Percentiles rank a stretch among this genome's conserved stretches.
Evolutionary conservation across 495 filamentous ascomycete genomes (phyloP).

Genomic region (Penicillium parvum): DNA sequence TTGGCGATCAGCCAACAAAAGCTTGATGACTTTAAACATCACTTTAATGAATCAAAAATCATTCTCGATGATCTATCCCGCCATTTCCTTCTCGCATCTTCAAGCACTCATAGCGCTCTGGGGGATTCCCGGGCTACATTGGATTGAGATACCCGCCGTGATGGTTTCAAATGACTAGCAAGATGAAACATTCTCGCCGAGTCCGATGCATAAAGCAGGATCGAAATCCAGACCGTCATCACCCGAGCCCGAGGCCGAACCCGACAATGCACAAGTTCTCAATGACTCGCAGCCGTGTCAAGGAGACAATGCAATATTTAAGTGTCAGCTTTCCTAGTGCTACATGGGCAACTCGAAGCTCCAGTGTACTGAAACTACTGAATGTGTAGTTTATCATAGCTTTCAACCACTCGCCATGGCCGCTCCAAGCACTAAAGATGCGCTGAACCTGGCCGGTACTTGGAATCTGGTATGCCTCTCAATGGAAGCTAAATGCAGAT

Average conservation of each 20-base stretch:
- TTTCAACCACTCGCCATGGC: too few relatives aligned
- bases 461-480: slow-evolving; percentile 16
- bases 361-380: not conserved
- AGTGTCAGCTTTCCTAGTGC: not conserved
- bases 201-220: not conserved
- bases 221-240: not conserved
- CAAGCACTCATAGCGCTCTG: too few relatives aligned
- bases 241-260: slow-evolving; percentile 19
- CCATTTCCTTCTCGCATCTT: too few relatives aligned
- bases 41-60: too few relatives aligned
- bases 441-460: slow-evolving; percentile 9
- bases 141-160: not conserved
- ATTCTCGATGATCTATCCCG: too few relatives aligned
- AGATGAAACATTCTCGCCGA: not conserved
- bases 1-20: too few relatives aligned
- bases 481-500: not conserved
- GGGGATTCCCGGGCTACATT: not conserved
- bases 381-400: too few relatives aligned
- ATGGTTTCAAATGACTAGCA: not conserved
- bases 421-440: not conserved
- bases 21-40: too few relatives aligned
- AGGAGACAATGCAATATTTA: not conserved
- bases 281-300: too few relatives aligned
- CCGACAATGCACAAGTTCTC: slow-evolving; percentile 1
- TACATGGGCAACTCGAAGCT: not conserved